Percentiles rank a stretch among this genome's conserved stretches.
phyloP scores from a whole-genome alignment of 495 filamentous ascomycete species.

The Articulospora tetracladia region DNA sequence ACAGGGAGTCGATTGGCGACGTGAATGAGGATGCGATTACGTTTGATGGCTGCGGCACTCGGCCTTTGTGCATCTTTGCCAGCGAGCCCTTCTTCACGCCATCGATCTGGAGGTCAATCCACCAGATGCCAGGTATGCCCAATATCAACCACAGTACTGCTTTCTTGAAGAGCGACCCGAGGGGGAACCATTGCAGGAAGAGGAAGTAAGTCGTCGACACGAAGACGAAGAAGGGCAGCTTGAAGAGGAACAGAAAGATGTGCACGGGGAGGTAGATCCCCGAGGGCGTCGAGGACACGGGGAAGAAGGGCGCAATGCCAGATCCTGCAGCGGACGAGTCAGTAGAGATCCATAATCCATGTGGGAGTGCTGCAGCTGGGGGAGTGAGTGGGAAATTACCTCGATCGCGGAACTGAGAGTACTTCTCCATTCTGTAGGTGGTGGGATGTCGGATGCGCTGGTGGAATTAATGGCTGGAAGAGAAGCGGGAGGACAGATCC shows the following conservation, averaged over 20 bases:
- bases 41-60: slow-evolving; percentile 66
- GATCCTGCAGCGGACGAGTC: slow-evolving; percentile 57
- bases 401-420: slow-evolving; percentile 91
- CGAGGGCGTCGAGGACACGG: slow-evolving; percentile 59
- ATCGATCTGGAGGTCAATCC: slow-evolving; percentile 95
- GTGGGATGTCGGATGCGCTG: background rate
- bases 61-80: slow-evolving; percentile 53
- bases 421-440: slow-evolving; percentile 78
- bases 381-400: slow-evolving; percentile 44
- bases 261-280: slow-evolving; percentile 58
- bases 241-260: slow-evolving; percentile 71
- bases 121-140: slow-evolving; percentile 88
- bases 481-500: background rate
- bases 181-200: slow-evolving; percentile 78
- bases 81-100: slow-evolving; percentile 82
- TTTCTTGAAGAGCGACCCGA: slow-evolving; percentile 77
- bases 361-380: background rate
- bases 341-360: slow-evolving; percentile 13
- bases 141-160: slow-evolving; percentile 82
- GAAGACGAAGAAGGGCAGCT: slow-evolving; percentile 73
- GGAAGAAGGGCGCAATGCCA: slow-evolving; percentile 93
- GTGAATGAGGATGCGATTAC: slow-evolving; percentile 90
- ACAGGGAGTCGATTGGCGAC: slow-evolving; percentile 87
- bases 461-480: background rate
- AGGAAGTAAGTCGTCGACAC: slow-evolving; percentile 69